phyloP scores from a whole-genome alignment of 495 filamentous ascomycete species.

The Aspergillus indologenus region DNA sequence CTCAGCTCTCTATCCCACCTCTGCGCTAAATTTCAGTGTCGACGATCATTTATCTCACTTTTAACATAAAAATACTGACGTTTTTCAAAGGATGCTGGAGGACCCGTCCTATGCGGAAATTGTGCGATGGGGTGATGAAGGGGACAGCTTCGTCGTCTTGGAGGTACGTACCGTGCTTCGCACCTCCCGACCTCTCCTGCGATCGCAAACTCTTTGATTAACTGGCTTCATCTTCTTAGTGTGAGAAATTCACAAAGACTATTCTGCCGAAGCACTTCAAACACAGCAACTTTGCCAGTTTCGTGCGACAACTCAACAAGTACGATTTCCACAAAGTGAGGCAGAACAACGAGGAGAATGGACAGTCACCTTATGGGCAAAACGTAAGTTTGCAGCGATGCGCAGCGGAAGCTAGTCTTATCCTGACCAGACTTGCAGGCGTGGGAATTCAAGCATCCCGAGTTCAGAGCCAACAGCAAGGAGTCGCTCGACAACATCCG shows the following conservation, averaged over 20 bases:
- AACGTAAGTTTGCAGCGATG: slow-evolving; percentile 60
- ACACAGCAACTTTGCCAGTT: slow-evolving; percentile 98
- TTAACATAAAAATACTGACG: background rate
- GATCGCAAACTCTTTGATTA: slow-evolving; percentile 8
- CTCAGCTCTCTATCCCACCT: slow-evolving; percentile 15
- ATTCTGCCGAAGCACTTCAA: slow-evolving; percentile 99
- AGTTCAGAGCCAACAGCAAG: slow-evolving; percentile 93
- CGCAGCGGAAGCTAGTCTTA: background rate
- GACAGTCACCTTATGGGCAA: slow-evolving; percentile 84
- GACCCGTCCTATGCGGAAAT: slow-evolving; percentile 89
- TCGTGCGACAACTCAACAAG: slow-evolving; percentile 97
- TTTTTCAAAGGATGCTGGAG: slow-evolving; percentile 79
- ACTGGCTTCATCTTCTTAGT: slow-evolving; percentile 49
- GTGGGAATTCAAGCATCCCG: slow-evolving; percentile 98
- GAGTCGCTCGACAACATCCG: slow-evolving; percentile 96
- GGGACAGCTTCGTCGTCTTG: slow-evolving; percentile 94
- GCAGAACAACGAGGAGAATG: slow-evolving; percentile 91
- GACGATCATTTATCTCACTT: too few relatives aligned
- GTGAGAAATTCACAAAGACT: slow-evolving; percentile 96
- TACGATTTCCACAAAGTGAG: slow-evolving; percentile 99
- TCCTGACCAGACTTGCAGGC: slow-evolving; percentile 51
- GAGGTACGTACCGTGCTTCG: slow-evolving; percentile 71
- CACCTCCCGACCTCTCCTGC: background rate
- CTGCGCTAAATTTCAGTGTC: background rate
- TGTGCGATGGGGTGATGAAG: slow-evolving; percentile 91